Evolutionary conservation across 768 basidiomycete species (phyloP).

Genomic region (Suillus luteus): DNA sequence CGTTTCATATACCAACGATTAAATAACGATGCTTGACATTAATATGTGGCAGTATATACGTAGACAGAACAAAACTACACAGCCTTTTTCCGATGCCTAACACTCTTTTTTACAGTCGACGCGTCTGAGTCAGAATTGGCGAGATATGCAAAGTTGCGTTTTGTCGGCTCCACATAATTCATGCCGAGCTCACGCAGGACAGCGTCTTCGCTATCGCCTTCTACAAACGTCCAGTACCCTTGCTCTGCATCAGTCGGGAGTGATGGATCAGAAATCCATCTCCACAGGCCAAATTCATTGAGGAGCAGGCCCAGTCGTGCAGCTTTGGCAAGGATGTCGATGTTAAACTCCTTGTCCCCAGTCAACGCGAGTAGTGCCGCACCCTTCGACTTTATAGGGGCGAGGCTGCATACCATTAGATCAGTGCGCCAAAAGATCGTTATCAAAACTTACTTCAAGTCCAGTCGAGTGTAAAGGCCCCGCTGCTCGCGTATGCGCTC

Average conservation of each 20-base stretch:
- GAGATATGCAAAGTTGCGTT: constrained; percentile 38
- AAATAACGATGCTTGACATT: neutral
- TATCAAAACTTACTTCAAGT: constrained; percentile 31
- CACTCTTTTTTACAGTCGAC: constrained; percentile 2
- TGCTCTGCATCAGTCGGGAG: constrained; percentile 11
- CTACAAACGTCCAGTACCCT: constrained; percentile 51
- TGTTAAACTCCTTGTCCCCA: constrained; percentile 53
- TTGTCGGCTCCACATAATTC: constrained; percentile 41
- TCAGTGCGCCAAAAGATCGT: constrained; percentile 1
- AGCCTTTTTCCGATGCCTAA: constrained; percentile 8
- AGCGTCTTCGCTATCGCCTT: constrained; percentile 45
- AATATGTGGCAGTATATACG: neutral
- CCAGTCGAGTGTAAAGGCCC: constrained; percentile 43
- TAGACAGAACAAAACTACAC: neutral
- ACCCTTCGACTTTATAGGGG: constrained; percentile 50
- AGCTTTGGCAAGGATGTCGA: constrained; percentile 46
- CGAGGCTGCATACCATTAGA: constrained; percentile 32
- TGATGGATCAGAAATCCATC: constrained; percentile 37
- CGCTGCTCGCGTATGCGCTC: constrained; percentile 25
- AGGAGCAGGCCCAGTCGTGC: constrained; percentile 47
- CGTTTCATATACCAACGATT: neutral
- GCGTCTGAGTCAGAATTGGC: neutral
- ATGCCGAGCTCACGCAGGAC: constrained; percentile 47
- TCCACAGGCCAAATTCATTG: constrained; percentile 68
- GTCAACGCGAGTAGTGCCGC: constrained; percentile 57